Base-by-base conservation (phyloP, 1,139 yeast species). In the Kurtzmaniella natalensis region DNA sequence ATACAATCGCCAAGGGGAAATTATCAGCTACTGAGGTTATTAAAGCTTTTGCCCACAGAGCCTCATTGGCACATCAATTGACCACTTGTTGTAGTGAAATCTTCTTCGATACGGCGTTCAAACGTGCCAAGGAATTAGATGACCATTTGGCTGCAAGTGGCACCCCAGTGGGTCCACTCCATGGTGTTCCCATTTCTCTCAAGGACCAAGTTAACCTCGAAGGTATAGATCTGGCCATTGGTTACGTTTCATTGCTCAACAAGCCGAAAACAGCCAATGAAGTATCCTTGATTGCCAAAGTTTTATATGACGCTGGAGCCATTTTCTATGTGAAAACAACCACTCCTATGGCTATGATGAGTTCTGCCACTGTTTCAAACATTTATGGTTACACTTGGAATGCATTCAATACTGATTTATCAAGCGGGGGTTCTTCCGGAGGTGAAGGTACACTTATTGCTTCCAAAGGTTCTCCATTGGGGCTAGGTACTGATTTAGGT, bases 161-260 rank as follows among this genome's bases (percentile, higher is more conserved):
- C 10, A 50, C 59, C 32, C 40, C 60, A 0, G 37, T 60, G 10
- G 83, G 84, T 11, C 80, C 81, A 5, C 55, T 81, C 22, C 86
- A 82, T 34, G 92, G 89, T 3, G 58, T 82, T 37, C 88, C 88
- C 7, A 62, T 81, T 32, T 76, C 86, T 3, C 48, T 81, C 36
- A 72, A 72, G 42, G 81, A 75, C 41, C 74, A 71, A 40, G 53
- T 72, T 36, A 69, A 70, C 36, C 43, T 72, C n/a, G 61, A 58
- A 35, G 78, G 78, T 1, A 38, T 63, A 5, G 71, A 63, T 28
- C 59, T 76, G 1, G 52, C 72, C 0, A 52, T 70, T 31, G 80
- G 78, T 5, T 70, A 58, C 38, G 61, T 70, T 7, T 64, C 52
- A 31, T 55, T 50, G 25, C 55, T 44, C 33, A 57, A 47, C 33